These are phyloP conservation scores for Cornus florida DNA, from an alignment of 148 eudicot genomes.

Conservation along the genomic window DNA sequence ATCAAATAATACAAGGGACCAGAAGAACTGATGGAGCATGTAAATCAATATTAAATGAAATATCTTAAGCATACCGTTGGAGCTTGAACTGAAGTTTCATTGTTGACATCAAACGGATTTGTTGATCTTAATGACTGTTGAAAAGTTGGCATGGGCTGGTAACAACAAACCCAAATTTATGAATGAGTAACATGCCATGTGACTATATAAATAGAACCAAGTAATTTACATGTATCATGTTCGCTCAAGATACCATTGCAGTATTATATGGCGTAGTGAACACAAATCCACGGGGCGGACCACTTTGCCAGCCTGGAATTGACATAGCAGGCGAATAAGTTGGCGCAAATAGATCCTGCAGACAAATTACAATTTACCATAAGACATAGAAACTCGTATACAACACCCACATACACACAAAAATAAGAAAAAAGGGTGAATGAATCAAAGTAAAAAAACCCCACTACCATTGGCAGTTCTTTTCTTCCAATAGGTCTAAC, in stretches of 20 bases:
- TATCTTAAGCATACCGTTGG: constrained; percentile 12
- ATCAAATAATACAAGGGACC: background rate
- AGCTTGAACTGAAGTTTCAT: too few relatives aligned
- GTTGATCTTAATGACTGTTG: too few relatives aligned
- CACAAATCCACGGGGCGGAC: constrained; percentile 52
- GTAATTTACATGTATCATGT: background rate
- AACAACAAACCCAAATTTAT: constrained; percentile 14
- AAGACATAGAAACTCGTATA: constrained; percentile 5
- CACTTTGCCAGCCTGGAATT: constrained; percentile 78
- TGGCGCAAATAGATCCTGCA: constrained; percentile 81
- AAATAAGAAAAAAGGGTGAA: constrained; percentile 3
- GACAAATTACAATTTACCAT: constrained; percentile 1
- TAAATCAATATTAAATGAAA: background rate
- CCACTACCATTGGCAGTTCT: constrained; percentile 73
- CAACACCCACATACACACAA: background rate
- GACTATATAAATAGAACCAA: background rate
- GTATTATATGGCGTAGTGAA: constrained; percentile 65
- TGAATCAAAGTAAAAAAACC: constrained; percentile 7
- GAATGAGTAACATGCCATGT: background rate
- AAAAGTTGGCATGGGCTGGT: constrained; percentile 45
- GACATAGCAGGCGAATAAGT: constrained; percentile 49
- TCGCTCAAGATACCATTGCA: constrained; percentile 46
- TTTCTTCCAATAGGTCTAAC: constrained; percentile 53
- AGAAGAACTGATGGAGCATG: background rate
- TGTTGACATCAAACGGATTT: too few relatives aligned